Evolutionary conservation across 164 flowering plant species (phyloP), one percentile per base, ranked within the genome.

Genomic region (Akebia trifoliata): DNA sequence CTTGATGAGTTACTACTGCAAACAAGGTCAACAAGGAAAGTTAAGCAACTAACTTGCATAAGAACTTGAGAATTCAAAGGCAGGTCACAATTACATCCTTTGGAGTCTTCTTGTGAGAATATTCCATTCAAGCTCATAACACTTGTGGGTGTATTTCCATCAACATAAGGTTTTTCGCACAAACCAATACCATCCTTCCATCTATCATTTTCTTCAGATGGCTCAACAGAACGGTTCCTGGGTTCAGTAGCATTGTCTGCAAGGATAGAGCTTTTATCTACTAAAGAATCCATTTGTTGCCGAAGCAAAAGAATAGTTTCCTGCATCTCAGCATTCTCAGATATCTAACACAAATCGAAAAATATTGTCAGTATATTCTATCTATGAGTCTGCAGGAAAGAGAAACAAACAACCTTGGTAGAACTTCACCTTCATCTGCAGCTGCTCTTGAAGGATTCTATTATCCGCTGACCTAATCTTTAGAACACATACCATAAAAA

Each of bases 391-490:
- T 26, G 28, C 9, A 32, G 17, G 9, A 56, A 46, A 53, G 14
- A 54, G 34, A 20, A 9, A 18, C n/a, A 26, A 32, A 17, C 7
- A 22, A 24, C 22, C 10, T 18, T 15, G 12, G 46, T 8, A 44
- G 47, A 39, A 22, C 17, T 8, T 56, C 62, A 83, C 95, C 90
- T 85, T 90, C 58, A 63, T 69, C 66, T 80, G 81, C 31, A 90
- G 79, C 65, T 88, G 94, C 73, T 86, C 96, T 66, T 86, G 88
- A 55, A 88, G 84, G 35, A 88, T 79, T 65, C 87, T 76, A 54
- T 88, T 88, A 64, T 89, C 96, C 30, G 93, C 95, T 51, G 93
- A 68, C 64, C 82, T 90, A 42, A 90, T 83, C 95, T 87, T 62
- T 44, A 67, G 50, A 46, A 28, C 8, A 7, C 60, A 72, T 8